phyloP scores from a whole-genome alignment of 1,284 basidiomycete genomes.

The Mycena citricolor region DNA sequence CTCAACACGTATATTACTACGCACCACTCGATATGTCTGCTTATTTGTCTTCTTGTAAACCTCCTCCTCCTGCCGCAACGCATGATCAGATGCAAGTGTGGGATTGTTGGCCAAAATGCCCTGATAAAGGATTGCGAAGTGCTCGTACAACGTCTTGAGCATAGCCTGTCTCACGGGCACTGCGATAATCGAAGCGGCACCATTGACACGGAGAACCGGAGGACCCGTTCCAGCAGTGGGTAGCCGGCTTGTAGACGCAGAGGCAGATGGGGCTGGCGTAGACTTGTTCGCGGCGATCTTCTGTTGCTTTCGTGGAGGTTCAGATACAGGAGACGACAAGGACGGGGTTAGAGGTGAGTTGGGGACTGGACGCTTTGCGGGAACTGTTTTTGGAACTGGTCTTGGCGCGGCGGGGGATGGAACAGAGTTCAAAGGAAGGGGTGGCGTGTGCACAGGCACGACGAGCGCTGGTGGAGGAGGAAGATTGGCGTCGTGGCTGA shows the following conservation, averaged over 20 bases:
- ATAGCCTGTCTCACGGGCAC: conserved; percentile 48
- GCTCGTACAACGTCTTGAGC: conserved; percentile 70
- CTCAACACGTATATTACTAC: conserved; percentile 24
- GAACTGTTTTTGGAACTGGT: conserved; percentile 24
- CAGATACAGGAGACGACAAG: conserved; percentile 24
- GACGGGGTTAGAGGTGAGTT: conserved; percentile 26
- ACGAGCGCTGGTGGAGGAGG: conserved; percentile 36
- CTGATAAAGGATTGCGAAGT: conserved; percentile 66
- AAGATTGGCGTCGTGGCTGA: conserved; percentile 53
- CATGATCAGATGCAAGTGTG: conserved; percentile 67
- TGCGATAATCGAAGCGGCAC: conserved; percentile 40
- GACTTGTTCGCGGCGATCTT: conserved; percentile 46
- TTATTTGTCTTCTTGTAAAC: conserved; percentile 72
- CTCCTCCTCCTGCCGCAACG: conserved; percentile 75
- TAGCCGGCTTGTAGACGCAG: conserved; percentile 26
- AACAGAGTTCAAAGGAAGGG: conserved; percentile 6
- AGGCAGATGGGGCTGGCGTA: conserved; percentile 39
- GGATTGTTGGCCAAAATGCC: conserved; percentile 50
- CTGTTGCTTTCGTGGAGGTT: conserved; percentile 64
- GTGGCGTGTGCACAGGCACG: conserved; percentile 39
- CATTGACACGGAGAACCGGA: conserved; percentile 64
- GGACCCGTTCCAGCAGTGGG: conserved; percentile 61
- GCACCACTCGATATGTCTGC: conserved; percentile 76
- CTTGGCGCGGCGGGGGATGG: conserved; percentile 9
- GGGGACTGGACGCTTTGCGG: conserved; percentile 38